A percentile compares a stretch with the other conserved stretches of the same genome.
These are phyloP conservation scores for Trichoderma koningiopsis DNA, from an alignment of 2,329 filamentous ascomycete genomes.

Conservation along the genomic window DNA sequence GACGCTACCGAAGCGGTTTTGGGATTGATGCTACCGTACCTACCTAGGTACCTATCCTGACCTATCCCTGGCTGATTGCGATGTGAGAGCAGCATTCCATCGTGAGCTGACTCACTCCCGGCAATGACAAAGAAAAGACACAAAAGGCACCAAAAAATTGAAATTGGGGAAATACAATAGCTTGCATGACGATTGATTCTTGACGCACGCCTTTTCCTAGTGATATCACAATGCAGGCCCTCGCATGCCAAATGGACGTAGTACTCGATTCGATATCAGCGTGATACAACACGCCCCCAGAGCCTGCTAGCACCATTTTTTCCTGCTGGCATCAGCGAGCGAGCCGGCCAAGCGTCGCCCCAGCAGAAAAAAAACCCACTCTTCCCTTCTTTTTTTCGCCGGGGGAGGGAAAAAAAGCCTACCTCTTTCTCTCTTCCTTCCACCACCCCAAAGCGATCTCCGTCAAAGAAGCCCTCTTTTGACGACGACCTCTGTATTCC, in stretches of 20 bases:
- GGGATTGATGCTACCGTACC: background rate
- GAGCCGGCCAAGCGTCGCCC: slow-evolving; percentile 23
- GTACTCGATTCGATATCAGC: background rate
- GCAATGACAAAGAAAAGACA: background rate
- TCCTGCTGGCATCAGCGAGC: slow-evolving; percentile 11
- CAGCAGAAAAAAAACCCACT: slow-evolving; percentile 24
- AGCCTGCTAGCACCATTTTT: background rate
- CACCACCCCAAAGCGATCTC: slow-evolving; percentile 8
- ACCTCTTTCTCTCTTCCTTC: slow-evolving; percentile 21
- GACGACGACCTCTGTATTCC: slow-evolving; percentile 18
- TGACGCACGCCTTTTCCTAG: background rate
- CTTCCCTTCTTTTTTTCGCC: slow-evolving; percentile 23
- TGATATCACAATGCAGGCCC: background rate
- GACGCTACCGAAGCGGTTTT: background rate
- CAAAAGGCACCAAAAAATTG: background rate
- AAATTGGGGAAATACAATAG: background rate
- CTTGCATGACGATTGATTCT: background rate
- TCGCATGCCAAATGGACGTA: background rate
- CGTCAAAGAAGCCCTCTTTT: slow-evolving; percentile 9
- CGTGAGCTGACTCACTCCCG: background rate
- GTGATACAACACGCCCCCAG: background rate
- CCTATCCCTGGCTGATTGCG: background rate
- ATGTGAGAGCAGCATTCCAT: slow-evolving; percentile 3
- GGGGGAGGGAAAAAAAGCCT: slow-evolving; percentile 26
- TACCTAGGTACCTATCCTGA: too few species aligned